These are phyloP conservation scores for Leccinum fallax DNA, from an alignment of 1,284 basidiomycete genomes.

Conservation along the genomic window DNA sequence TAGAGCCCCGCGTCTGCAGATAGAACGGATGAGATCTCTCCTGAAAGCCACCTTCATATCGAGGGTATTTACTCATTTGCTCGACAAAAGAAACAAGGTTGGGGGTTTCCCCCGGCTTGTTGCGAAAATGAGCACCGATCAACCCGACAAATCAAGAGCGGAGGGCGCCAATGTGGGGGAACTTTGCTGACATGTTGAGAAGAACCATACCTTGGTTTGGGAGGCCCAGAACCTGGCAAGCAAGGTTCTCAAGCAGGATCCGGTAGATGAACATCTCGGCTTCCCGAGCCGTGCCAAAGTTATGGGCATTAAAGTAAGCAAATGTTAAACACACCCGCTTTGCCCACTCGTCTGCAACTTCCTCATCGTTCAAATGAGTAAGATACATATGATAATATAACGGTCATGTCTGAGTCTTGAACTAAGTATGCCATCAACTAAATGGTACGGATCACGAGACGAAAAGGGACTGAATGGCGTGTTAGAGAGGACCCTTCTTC, in stretches of 20 bases:
- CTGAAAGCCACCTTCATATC: conserved; percentile 13
- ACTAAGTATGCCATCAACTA: background rate
- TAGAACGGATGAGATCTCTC: conserved; percentile 29
- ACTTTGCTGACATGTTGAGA: conserved; percentile 16
- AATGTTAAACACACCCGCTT: conserved; percentile 2
- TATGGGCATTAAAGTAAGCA: conserved; percentile 12
- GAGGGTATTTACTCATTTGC: conserved; percentile 22
- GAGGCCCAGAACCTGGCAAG: conserved; percentile 18
- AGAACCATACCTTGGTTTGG: conserved; percentile 18
- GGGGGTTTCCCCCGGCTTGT: conserved; percentile 14
- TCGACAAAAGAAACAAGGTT: conserved; percentile 25
- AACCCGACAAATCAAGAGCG: conserved; percentile 6
- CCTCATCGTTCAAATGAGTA: background rate
- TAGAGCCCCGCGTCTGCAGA: conserved; percentile 21
- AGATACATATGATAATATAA: conserved; percentile 2
- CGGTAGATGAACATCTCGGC: conserved; percentile 11
- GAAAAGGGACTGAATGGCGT: conserved; percentile 9
- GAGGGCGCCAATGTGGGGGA: conserved; percentile 5
- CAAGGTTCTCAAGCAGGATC: conserved; percentile 28
- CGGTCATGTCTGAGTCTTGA: background rate
- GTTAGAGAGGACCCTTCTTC: conserved; percentile 1
- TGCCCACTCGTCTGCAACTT: background rate
- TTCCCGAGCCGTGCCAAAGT: conserved; percentile 10
- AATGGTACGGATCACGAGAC: conserved; percentile 11
- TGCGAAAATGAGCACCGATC: conserved; percentile 23